These are phyloP conservation scores for Stevia rebaudiana DNA, from an alignment of 140 eudicot genomes.

Conservation along the genomic window DNA sequence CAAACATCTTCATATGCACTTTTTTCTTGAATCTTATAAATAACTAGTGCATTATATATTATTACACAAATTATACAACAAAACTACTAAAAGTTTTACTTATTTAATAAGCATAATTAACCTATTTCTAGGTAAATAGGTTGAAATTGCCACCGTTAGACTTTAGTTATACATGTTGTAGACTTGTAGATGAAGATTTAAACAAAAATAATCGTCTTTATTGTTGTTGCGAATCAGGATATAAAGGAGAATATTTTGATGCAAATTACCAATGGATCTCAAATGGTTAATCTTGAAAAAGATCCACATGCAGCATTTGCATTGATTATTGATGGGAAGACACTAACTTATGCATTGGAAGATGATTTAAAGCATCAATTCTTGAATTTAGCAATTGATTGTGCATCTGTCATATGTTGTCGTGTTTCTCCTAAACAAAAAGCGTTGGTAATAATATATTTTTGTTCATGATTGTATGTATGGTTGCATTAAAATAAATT, in stretches of 20 bases:
- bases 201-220: background rate
- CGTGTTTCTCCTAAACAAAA: slow-evolving; percentile 98
- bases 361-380: slow-evolving; percentile 78
- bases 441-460: slow-evolving; percentile 54
- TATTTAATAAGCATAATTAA: background rate
- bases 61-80: background rate
- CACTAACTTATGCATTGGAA: slow-evolving; percentile 61
- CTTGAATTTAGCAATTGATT: slow-evolving; percentile 68
- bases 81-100: background rate
- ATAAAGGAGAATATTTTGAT: slow-evolving; percentile 63
- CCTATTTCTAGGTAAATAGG: background rate
- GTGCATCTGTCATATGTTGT: slow-evolving; percentile 96
- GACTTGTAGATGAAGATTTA: background rate
- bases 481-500: background rate
- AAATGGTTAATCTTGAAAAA: slow-evolving; percentile 88
- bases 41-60: background rate
- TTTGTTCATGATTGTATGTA: background rate
- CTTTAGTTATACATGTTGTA: background rate
- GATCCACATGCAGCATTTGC: slow-evolving; percentile 96
- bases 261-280: slow-evolving; percentile 83
- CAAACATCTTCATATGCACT: background rate
- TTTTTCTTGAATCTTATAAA: background rate
- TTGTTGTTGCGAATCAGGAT: slow-evolving; percentile 45
- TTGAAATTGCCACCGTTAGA: background rate
- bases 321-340: slow-evolving; percentile 87